phyloP scores from a whole-genome alignment of 164 flowering plant genomes.

The Euptelea pleiosperma region DNA sequence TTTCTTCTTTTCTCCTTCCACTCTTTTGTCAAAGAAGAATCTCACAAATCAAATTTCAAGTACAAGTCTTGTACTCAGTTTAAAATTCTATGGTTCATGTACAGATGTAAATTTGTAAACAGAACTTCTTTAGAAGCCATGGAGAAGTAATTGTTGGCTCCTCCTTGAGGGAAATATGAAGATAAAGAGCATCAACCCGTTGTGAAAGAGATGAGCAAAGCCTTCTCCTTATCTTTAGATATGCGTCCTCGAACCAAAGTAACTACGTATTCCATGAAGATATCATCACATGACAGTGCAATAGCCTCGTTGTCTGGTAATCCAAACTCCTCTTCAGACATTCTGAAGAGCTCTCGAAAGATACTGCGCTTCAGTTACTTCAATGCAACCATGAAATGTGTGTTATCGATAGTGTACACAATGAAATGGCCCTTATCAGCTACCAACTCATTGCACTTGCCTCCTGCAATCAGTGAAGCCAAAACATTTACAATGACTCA shows the following conservation, averaged over 20 bases:
- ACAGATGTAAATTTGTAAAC: neutral
- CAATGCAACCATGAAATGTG: conserved; percentile 19
- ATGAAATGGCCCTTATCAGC: conserved; percentile 29
- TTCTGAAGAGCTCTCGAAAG: conserved; percentile 17
- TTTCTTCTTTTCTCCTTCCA: no score
- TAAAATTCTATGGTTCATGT: no score
- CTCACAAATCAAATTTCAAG: no score
- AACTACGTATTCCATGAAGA: conserved; percentile 19
- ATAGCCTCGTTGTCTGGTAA: conserved; percentile 19
- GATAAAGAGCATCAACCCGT: conserved; percentile 8
- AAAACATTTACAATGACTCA: no score
- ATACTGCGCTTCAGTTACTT: conserved; percentile 11
- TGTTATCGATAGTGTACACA: conserved; percentile 15
- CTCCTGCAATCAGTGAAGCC: no score
- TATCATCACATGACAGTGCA: conserved; percentile 18
- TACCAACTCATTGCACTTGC: neutral
- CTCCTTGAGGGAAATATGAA: neutral
- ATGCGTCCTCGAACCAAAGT: conserved; percentile 7
- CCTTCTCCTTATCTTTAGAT: conserved; percentile 17
- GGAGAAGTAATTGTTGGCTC: conserved; percentile 5
- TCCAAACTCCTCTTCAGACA: conserved; percentile 33
- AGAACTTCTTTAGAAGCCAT: neutral
- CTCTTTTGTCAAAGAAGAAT: no score
- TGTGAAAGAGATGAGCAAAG: conserved; percentile 12
- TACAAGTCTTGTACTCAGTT: no score